These are phyloP conservation scores for Hanseniaspora mollemarum DNA, from an alignment of 805 yeast genomes.

Conservation along the genomic window DNA sequence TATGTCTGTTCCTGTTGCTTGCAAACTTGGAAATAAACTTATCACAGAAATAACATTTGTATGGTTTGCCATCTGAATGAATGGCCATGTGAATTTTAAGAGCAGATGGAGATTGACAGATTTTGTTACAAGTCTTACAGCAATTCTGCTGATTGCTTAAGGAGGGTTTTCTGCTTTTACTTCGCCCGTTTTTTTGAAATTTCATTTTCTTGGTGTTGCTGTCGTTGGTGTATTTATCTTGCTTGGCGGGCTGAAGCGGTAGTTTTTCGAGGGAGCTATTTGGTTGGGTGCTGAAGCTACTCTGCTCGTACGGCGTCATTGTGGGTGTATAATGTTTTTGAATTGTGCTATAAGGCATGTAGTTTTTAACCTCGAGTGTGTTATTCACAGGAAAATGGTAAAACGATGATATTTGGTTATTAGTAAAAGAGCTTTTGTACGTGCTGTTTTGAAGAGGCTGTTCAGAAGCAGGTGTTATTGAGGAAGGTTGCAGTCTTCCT, in stretches of 20 bases:
- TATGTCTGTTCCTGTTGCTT: constrained; percentile 14
- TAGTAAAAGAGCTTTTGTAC: neutral
- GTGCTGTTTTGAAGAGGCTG: too few relatives aligned
- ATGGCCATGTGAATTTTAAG: constrained; percentile 13
- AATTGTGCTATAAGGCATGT: neutral
- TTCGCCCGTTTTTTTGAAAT: too few relatives aligned
- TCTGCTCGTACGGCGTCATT: constrained; percentile 1
- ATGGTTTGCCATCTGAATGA: constrained; percentile 14
- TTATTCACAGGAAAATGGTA: neutral
- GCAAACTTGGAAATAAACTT: constrained; percentile 14
- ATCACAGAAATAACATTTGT: constrained; percentile 9
- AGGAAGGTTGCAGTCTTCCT: too few relatives aligned
- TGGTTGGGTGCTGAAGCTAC: neutral
- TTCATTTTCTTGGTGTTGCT: too few relatives aligned
- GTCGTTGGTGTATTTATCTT: neutral
- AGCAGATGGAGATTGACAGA: constrained; percentile 14
- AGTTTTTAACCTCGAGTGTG: neutral
- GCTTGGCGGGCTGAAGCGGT: neutral
- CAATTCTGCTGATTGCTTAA: neutral
- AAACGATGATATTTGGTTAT: neutral
- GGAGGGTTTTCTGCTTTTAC: neutral
- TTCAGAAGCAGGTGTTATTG: too few relatives aligned
- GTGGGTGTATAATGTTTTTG: constrained; percentile 9
- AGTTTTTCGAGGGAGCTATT: neutral
- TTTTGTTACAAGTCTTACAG: constrained; percentile 6